phyloP scores from a whole-genome alignment of 352 stramenopile species.

The Thalassiosira pacifica region DNA sequence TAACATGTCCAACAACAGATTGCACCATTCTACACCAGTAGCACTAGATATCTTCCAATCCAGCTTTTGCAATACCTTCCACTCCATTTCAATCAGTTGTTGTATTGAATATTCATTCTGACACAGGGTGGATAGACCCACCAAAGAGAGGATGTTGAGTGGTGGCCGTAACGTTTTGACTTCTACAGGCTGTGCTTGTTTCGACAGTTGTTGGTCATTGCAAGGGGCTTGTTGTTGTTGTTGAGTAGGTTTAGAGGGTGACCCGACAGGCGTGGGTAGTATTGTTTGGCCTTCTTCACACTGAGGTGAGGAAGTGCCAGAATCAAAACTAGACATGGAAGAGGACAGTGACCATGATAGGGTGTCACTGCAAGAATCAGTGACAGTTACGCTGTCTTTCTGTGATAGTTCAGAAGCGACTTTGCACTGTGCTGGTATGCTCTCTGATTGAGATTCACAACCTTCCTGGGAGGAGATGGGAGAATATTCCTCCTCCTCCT shows the following conservation, averaged over 20 bases:
- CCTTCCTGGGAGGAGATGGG: too few relatives aligned
- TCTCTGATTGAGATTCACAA: too few relatives aligned
- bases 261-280: not conserved
- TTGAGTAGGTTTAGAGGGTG: not conserved
- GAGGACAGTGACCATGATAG: not conserved
- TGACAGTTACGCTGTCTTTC: not conserved
- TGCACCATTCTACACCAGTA: constrained; percentile 7
- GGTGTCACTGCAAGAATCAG: not conserved
- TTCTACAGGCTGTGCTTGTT: not conserved
- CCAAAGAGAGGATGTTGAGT: constrained; percentile 28
- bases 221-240: too few relatives aligned
- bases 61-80: constrained; percentile 14
- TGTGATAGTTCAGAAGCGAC: not conserved
- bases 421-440: not conserved
- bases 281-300: not conserved
- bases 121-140: constrained; percentile 7
- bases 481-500: not conserved
- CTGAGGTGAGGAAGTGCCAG: not conserved
- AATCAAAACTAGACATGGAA: not conserved
- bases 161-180: not conserved
- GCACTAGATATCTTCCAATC: constrained; percentile 23
- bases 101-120: constrained; percentile 30
- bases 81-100: constrained; percentile 35
- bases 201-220: not conserved
- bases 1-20: constrained; percentile 13